Evolutionary conservation across 805 yeast species (phyloP), one percentile per base, ranked within the genome.

Genomic region (Ascoidea asiatica): DNA sequence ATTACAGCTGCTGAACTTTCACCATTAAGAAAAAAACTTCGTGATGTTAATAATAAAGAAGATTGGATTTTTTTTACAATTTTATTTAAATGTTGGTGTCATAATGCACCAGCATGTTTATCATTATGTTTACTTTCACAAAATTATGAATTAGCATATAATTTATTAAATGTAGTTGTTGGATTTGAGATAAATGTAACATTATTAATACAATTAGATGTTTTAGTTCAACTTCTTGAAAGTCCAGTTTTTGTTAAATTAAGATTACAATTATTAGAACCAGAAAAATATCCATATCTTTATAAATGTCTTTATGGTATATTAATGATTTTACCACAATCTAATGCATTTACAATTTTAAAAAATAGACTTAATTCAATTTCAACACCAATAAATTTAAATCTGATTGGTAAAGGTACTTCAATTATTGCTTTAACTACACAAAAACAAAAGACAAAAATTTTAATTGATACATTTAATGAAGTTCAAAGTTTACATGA

Each of bases 301-400:
- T 85, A 81, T 68, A 86, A 87, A 57, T 84, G 95, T 44, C 70
- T 92, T 23, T 92, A 87, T 58, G 98, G 97, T 1, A 72, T 92
- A 23, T 66, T 92, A 47, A 92, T 92, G 98, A 70, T 92, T 4
- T 62, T 92, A 42, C 98, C 98, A 0, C 98, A 92, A 58, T 86
- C 96, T 0, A 73, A 85, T 11, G 95, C 97, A 0, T 92, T 86
- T 58, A 77, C 73, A n/a, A 77, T 84, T 0, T 67, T 92, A 50
- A 81, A 81, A 51, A 84, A 81, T 54, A 69, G 98, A 48, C 67
- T 92, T 43, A 74, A 73, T 42, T 68, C 84, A 36, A 72, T 82
- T 11, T 29, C 35, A 29, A 15, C 35, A 29, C 35, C 35, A 15
- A 29, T 15, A 17, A 29, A 29, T 15, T 15, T 11, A 11, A 19